Percentiles rank a stretch among this genome's conserved stretches.
Conservation (phyloP, 2,329 filamentous ascomycete genomes). For the Xylariales sp. region DNA sequence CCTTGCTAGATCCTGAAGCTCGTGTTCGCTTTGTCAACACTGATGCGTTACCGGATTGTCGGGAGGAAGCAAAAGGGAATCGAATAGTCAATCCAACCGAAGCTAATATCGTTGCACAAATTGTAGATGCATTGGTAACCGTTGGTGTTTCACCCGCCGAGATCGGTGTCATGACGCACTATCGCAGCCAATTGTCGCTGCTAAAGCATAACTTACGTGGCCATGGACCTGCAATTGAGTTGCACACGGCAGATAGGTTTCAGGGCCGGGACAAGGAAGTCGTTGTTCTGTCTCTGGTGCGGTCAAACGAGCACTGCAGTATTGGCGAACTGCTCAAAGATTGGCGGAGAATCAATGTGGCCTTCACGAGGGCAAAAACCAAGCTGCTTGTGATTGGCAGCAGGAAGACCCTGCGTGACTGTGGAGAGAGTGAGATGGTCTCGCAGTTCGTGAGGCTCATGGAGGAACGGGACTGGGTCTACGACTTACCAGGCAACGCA, state of each 20-base stretch:
- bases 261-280: slow-evolving; percentile 96
- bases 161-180: slow-evolving; percentile 95
- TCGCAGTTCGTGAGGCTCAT: slow-evolving; percentile 72
- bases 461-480: slow-evolving; percentile 73
- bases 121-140: slow-evolving; percentile 74
- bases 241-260: slow-evolving; percentile 96
- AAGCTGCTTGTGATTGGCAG: slow-evolving; percentile 89
- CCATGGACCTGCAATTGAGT: slow-evolving; percentile 64
- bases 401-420: slow-evolving; percentile 69
- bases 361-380: slow-evolving; percentile 86
- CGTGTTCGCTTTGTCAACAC: slow-evolving; percentile 90
- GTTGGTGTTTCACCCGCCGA: slow-evolving; percentile 70
- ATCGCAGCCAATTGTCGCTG: slow-evolving; percentile 84
- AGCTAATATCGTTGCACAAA: slow-evolving; percentile 69
- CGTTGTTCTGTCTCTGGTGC: slow-evolving; percentile 79
- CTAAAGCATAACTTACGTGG: slow-evolving; percentile 68
- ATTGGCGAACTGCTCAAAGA: slow-evolving; percentile 93
- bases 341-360: slow-evolving; percentile 92
- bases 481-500: slow-evolving; percentile 63
- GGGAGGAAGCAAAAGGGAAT: slow-evolving; percentile 74
- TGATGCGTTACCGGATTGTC: slow-evolving; percentile 62
- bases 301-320: slow-evolving; percentile 74
- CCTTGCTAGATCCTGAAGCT: slow-evolving; percentile 62
- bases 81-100: slow-evolving; percentile 88
- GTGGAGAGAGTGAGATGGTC: slow-evolving; percentile 71